Evolutionary conservation across 2,329 filamentous ascomycete genomes (phyloP), one percentile per base, ranked within the genome.

Genomic region (Pseudogymnoascus sp.): DNA sequence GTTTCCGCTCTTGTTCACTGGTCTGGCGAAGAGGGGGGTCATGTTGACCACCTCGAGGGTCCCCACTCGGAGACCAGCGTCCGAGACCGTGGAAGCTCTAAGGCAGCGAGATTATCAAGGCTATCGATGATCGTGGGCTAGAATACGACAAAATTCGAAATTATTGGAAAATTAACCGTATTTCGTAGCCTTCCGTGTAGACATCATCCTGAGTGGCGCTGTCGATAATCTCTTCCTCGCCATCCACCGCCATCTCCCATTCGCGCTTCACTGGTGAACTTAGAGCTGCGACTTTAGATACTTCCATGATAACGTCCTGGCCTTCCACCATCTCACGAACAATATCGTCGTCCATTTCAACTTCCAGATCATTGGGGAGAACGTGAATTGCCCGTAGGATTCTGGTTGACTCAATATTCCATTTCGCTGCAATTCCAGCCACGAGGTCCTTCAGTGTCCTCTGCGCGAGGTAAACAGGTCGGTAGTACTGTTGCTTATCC

Each of bases 301-400:
- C 19, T 19, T 19, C 19, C 19, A 19, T 19, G 19, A 74, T 72
- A 43, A 90, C 80, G 71, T 96, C 93, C 75, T 98, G 91, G 37
- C 93, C 93, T 77, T 99, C 95, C 1, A 86, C 84, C 61, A 98
- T 80, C 73, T 93, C 89, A 50, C 84, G 84, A 31, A 98, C 85
- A 59, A 95, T 87, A 66, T 97, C 92, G 71, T 98, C 92, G 71
- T 98, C 95, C 69, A 98, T 83, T 71, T 96, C 85, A 62, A 98
- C 86, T 70, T 92, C 86, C 1, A 97, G 77, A 0, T 91, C 91
- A 67, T 86, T 86, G 11, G 86, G 81, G 46, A 90, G 88, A 62
- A 92, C 79, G 63, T 86, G 90, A 3, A 96, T 79, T 1, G 88
- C 87, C 35, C 89, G 87, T 0, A 86, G 78, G 6, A 97, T 84